Evolutionary conservation across 208 protist genomes (phyloP).

Genomic region (Wallacemonas sp.): DNA sequence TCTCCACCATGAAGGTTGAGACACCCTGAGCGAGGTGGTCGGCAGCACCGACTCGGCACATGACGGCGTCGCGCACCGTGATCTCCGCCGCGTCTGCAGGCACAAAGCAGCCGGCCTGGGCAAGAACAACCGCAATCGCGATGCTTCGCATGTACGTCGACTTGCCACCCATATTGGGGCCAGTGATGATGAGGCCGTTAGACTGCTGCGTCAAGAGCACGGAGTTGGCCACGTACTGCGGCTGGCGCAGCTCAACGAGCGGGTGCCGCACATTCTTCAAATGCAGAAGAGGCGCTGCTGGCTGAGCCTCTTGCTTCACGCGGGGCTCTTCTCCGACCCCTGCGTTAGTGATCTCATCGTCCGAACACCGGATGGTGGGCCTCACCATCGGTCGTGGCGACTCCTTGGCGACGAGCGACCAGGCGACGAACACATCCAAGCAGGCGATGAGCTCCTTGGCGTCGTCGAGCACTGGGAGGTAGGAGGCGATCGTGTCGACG

Average conservation of each 20-base stretch:
- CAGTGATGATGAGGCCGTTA: slow-evolving; percentile 89
- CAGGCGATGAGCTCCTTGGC: slow-evolving; percentile 90
- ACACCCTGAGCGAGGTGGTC: slow-evolving; percentile 94
- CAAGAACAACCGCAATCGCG: slow-evolving; percentile 96
- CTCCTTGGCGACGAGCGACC: slow-evolving; percentile 86
- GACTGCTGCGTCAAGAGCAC: slow-evolving; percentile 70
- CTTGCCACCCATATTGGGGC: slow-evolving; percentile 98
- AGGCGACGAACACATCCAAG: slow-evolving; percentile 94
- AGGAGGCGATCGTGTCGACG: slow-evolving; percentile 92
- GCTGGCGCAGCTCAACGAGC: slow-evolving; percentile 83
- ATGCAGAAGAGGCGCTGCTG: slow-evolving; percentile 31
- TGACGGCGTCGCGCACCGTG: slow-evolving; percentile 92
- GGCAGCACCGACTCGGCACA: slow-evolving; percentile 98
- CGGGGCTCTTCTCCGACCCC: slow-evolving; percentile 7
- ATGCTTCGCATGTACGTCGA: slow-evolving; percentile 98
- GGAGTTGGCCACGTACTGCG: slow-evolving; percentile 77
- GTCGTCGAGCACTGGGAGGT: slow-evolving; percentile 94
- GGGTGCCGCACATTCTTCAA: slow-evolving; percentile 84
- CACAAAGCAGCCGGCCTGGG: slow-evolving; percentile 99
- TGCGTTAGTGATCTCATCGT: slow-evolving; percentile 12
- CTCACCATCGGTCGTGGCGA: slow-evolving; percentile 91
- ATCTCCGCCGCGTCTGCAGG: slow-evolving; percentile 91
- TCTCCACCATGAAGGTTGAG: slow-evolving; percentile 99
- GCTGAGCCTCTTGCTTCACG: neutral
- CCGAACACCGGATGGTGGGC: slow-evolving; percentile 53